Evolutionary conservation across 306 rosid species (phyloP).

Genomic region (Cicer bijugum): DNA sequence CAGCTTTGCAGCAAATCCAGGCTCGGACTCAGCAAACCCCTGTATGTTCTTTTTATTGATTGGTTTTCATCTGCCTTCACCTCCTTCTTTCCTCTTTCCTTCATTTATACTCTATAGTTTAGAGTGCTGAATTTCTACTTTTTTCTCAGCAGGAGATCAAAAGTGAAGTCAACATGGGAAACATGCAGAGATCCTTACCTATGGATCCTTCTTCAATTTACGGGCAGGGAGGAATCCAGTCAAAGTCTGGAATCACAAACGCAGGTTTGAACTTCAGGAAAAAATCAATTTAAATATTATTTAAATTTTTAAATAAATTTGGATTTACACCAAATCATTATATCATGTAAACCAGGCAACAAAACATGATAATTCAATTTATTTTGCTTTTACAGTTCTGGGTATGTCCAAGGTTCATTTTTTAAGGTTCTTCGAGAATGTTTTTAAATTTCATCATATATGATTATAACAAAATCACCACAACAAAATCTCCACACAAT

Average conservation of each 20-base stretch:
- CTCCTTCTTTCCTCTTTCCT: constrained; percentile 7
- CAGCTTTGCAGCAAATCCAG: constrained; percentile 92
- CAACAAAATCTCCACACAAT: constrained; percentile 9
- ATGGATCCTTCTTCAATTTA: constrained; percentile 85
- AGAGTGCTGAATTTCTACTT: constrained; percentile 30
- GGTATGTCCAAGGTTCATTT: constrained; percentile 32
- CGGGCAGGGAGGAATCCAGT: constrained; percentile 80
- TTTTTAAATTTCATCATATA: constrained; percentile 12
- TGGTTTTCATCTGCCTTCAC: constrained; percentile 31
- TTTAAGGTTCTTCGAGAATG: neutral
- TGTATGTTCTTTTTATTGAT: constrained; percentile 51
- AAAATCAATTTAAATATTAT: constrained; percentile 17
- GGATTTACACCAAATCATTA: constrained; percentile 11
- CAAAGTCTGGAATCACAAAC: constrained; percentile 80
- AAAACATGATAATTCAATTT: constrained; percentile 37
- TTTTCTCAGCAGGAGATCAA: constrained; percentile 65
- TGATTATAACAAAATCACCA: neutral
- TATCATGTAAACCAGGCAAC: constrained; percentile 31
- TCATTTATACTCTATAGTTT: constrained; percentile 34
- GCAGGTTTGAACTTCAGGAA: constrained; percentile 56
- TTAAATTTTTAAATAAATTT: constrained; percentile 16
- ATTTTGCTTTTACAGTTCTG: constrained; percentile 28
- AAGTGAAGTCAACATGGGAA: constrained; percentile 71
- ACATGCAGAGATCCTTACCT: constrained; percentile 79
- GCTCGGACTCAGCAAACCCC: constrained; percentile 71